Conservation (phyloP, 2,329 filamentous ascomycete genomes). For the Penicillium sp. region DNA sequence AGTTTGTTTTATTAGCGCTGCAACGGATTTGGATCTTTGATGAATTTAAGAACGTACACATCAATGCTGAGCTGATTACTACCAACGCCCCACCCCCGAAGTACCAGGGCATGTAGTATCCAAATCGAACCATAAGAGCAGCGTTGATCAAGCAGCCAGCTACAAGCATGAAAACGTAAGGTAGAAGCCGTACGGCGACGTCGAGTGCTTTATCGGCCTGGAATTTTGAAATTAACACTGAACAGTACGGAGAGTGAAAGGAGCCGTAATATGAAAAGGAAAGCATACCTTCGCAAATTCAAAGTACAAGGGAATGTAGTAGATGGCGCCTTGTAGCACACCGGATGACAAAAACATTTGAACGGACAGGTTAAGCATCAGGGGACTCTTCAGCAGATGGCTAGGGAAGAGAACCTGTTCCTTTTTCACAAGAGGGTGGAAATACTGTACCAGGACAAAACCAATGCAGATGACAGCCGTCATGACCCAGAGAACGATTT, state of each 20-base stretch:
- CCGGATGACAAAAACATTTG: not conserved
- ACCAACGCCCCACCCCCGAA: conserved; percentile 23
- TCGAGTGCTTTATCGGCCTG: conserved; percentile 31
- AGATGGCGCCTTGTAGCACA: conserved; percentile 32
- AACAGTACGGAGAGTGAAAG: not conserved
- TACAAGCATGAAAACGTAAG: conserved; percentile 17
- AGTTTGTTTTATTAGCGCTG: not conserved
- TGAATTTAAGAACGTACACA: conserved; percentile 1
- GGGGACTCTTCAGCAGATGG: not conserved
- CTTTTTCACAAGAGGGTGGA: not conserved
- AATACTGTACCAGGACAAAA: not conserved
- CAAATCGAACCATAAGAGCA: conserved; percentile 21
- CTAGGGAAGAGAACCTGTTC: not conserved
- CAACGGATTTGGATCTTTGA: not conserved
- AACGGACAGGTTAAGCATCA: not conserved
- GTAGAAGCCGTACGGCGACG: conserved; percentile 33
- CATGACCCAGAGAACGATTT: not conserved
- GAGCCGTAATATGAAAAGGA: not conserved
- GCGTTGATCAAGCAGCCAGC: conserved; percentile 22
- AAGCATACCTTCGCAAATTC: conserved; percentile 44
- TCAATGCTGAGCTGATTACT: conserved; percentile 8
- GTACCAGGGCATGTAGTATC: conserved; percentile 32
- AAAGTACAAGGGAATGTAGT: conserved; percentile 58
- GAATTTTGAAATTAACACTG: not conserved
- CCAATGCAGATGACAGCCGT: not conserved